Conservation (phyloP, 75 land plant species). For the Pinus taeda region DNA sequence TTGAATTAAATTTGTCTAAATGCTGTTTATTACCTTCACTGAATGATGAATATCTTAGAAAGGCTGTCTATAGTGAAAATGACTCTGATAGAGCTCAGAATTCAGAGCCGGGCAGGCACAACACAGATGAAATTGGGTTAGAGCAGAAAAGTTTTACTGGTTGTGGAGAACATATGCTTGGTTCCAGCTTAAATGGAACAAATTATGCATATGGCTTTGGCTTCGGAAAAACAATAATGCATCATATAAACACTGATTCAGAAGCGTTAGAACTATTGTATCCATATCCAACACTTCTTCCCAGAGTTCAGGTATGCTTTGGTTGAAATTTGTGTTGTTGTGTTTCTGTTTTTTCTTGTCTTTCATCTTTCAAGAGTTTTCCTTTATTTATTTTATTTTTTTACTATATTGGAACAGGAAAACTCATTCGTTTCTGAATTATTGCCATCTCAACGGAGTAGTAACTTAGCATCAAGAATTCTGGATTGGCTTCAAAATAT, state of each 20-base stretch:
- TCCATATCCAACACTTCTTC: conserved; percentile 82
- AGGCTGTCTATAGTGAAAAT: conserved; percentile 45
- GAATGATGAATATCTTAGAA: conserved; percentile 55
- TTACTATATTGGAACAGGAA: conserved; percentile 29
- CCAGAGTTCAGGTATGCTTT: conserved; percentile 61
- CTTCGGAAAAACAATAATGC: conserved; percentile 36
- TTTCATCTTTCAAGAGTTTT: neutral
- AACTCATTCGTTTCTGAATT: conserved; percentile 36
- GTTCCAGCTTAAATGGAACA: conserved; percentile 35
- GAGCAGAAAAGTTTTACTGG: neutral
- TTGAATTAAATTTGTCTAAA: conserved; percentile 40
- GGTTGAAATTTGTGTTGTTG: neutral
- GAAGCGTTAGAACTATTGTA: conserved; percentile 47
- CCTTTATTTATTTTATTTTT: neutral
- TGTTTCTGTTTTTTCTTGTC: neutral
- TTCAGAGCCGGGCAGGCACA: conserved; percentile 1
- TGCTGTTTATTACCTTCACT: conserved; percentile 53
- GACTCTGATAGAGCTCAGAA: neutral
- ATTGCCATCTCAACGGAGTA: conserved; percentile 62
- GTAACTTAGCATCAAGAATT: conserved; percentile 62
- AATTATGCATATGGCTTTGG: conserved; percentile 58
- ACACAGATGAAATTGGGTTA: neutral
- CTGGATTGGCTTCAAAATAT: conserved; percentile 55
- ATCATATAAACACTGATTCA: conserved; percentile 33
- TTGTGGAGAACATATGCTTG: neutral